Conservation (phyloP, 2,329 filamentous ascomycete species). For the Nemania bipapillata region DNA sequence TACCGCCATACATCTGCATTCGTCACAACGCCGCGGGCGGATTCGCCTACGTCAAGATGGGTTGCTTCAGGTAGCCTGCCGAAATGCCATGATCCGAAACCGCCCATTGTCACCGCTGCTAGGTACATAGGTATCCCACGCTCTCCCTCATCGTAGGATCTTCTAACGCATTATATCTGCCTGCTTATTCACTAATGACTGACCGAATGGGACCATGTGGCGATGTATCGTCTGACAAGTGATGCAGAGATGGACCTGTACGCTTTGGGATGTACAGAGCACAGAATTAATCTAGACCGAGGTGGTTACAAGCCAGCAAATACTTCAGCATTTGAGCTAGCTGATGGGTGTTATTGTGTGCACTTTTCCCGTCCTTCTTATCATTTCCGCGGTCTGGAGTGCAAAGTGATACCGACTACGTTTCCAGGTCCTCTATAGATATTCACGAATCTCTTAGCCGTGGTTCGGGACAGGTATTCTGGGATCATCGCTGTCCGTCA, state of each 20-base stretch:
- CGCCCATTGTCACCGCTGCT: constrained; percentile 24
- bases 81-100: constrained; percentile 45
- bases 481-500: constrained; percentile 40
- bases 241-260: constrained; percentile 8
- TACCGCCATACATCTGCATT: constrained; percentile 35
- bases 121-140: constrained; percentile 4
- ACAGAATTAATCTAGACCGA: not conserved
- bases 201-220: constrained; percentile 22
- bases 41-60: constrained; percentile 13
- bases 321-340: not conserved
- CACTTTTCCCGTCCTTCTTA: not conserved
- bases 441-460: constrained; percentile 19
- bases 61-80: constrained; percentile 44
- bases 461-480: constrained; percentile 19
- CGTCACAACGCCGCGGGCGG: constrained; percentile 28
- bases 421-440: constrained; percentile 19
- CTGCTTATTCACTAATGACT: constrained; percentile 24
- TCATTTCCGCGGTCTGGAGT: constrained; percentile 5
- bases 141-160: constrained; percentile 12
- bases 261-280: not conserved
- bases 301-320: constrained; percentile 19
- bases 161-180: not conserved
- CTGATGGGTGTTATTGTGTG: constrained; percentile 3
- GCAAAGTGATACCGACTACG: constrained; percentile 18
- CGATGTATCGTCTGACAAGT: constrained; percentile 20